Evolutionary conservation across 1,284 basidiomycete genomes (phyloP).

Genomic region (Kalmanozyma brasiliensis): DNA sequence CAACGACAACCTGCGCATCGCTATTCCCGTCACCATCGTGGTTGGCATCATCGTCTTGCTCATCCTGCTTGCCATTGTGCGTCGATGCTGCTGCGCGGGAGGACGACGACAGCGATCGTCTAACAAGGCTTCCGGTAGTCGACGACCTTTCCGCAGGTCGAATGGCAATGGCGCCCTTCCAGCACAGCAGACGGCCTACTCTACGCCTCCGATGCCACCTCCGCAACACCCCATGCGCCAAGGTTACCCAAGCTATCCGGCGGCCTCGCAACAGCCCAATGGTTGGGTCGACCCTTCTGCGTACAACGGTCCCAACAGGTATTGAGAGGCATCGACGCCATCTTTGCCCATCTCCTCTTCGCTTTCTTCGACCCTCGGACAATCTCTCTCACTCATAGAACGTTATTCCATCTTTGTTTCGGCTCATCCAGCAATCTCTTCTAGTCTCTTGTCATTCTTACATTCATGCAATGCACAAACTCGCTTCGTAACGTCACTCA

Average conservation of each 20-base stretch:
- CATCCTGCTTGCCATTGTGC: constrained; percentile 38
- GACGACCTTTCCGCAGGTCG: no score
- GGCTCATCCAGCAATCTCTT: no score
- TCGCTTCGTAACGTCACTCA: no score
- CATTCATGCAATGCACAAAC: no score
- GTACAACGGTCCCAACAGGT: constrained; percentile 26
- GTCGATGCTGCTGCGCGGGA: constrained; percentile 40
- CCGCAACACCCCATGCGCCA: constrained; percentile 14
- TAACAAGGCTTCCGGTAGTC: no score
- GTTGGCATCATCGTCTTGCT: constrained; percentile 50
- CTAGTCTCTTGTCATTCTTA: no score
- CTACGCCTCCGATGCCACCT: constrained; percentile 12
- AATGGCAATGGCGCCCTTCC: constrained; percentile 5
- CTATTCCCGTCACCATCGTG: constrained; percentile 60
- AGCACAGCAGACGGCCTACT: constrained; percentile 4
- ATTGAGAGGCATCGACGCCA: background rate
- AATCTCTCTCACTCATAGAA: no score
- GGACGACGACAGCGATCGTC: constrained; percentile 14
- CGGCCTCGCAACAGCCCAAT: constrained; percentile 4
- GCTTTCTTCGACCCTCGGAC: background rate
- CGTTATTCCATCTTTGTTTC: no score
- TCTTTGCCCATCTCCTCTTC: background rate
- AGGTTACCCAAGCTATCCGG: constrained; percentile 10
- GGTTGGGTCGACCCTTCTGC: constrained; percentile 36
- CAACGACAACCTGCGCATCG: constrained; percentile 57